Conservation (phyloP, 1,139 yeast genomes). For the Ogataea hybrid region DNA sequence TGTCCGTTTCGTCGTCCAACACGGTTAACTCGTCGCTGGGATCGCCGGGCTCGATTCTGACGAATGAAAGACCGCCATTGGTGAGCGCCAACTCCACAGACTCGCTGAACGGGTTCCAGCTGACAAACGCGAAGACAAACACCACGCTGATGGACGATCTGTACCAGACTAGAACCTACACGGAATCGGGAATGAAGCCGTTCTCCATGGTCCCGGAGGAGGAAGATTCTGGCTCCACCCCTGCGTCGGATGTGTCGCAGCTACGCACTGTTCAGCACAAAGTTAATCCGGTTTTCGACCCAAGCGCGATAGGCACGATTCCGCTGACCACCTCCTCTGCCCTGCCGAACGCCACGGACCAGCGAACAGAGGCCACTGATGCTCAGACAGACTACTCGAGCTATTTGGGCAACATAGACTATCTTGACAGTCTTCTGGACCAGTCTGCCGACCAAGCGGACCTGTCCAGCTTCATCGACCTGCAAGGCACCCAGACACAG, state of each 20-base stretch:
- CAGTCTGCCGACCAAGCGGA: conserved; percentile 1
- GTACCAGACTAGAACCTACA: conserved; percentile 31
- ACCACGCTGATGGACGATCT: conserved; percentile 33
- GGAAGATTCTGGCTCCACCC: conserved; percentile 4
- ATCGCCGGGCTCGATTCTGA: conserved; percentile 22
- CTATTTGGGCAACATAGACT: conserved; percentile 10
- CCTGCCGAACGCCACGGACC: neutral
- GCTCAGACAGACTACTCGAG: conserved; percentile 1
- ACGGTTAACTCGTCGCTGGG: conserved; percentile 25
- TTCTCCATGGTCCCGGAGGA: conserved; percentile 4
- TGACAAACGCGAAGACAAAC: conserved; percentile 31
- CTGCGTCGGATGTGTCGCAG: conserved; percentile 7
- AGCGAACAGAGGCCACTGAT: neutral
- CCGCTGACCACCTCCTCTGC: conserved; percentile 11
- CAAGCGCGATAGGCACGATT: conserved; percentile 10
- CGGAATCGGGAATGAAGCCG: conserved; percentile 18
- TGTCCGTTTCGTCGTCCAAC: conserved; percentile 29
- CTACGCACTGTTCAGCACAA: neutral
- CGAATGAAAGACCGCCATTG: conserved; percentile 27
- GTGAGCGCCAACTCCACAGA: conserved; percentile 26
- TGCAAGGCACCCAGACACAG: neutral
- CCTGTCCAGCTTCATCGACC: neutral
- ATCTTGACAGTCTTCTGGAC: conserved; percentile 9
- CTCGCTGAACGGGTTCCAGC: conserved; percentile 27
- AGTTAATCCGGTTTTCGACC: conserved; percentile 4